Evolutionary conservation across 106 monocot genomes (phyloP), one percentile per base, ranked within the genome.

Genomic region (Dioscorea alata): DNA sequence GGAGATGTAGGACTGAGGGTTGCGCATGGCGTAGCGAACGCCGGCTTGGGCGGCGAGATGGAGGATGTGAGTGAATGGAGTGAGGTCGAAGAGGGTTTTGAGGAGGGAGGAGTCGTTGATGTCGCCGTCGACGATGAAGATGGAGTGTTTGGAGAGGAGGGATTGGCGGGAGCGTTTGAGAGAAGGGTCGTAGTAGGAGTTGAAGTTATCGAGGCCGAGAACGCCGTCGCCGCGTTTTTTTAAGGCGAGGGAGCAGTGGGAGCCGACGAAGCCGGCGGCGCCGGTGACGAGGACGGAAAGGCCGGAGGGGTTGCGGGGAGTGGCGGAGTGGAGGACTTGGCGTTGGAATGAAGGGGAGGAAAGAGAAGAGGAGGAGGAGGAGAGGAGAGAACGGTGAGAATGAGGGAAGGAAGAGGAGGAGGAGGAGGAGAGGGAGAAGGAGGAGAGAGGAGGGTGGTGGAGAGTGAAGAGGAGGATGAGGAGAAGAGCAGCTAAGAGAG

Each of bases 1-100:
- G 6, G 48, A 17, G 12, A 65, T 20, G 65, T 65, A 65, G 15
- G 65, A 65, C 35, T 48, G 33, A 2, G 65, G 65, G 42, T 65
- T 65, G n/a, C 33, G 28, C 65, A 65, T 65, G n/a, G 65, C 65
- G 65, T 65, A 65, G 16, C 65, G 65, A 7, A 65, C 65, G 15
- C 65, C 65, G 42, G 65, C 65, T 19, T 65, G 65, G 14, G 65
- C 65, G 35, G 65, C 65, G 15, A 65, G 65, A 18, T 65, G 65
- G 4, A 65, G 65, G 17, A 65, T 48, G 35, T 65, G 65, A 8
- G 65, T 35, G 19, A 65, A 65, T 0, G 33, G 17, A 1, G 65
- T 6, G 2, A 65, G 17, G 35, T 65, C 48, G 42, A 65, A 65
- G 33, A 65, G 65, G 35, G 35, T 42, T 42, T 42, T 42, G 10